These are phyloP conservation scores for Neocucurbitaria cava DNA, from an alignment of 2,329 filamentous ascomycete species.

Conservation along the genomic window DNA sequence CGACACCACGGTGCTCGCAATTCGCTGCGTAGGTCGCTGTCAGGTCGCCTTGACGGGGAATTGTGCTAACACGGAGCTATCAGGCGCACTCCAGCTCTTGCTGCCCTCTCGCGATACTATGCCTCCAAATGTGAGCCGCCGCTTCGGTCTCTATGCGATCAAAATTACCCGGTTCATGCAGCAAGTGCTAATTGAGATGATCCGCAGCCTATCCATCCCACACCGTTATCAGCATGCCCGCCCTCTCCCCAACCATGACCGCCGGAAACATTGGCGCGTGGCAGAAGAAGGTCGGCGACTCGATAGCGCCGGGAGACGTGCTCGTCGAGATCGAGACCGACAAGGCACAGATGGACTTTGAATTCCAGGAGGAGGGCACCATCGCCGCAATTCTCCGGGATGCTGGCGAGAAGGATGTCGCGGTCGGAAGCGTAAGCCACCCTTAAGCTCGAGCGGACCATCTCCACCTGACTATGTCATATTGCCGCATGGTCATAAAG, in stretches of 20 bases:
- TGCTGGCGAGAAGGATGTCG: constrained; percentile 88
- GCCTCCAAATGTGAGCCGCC: constrained; percentile 68
- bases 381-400: constrained; percentile 94
- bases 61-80: constrained; percentile 35
- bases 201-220: constrained; percentile 88
- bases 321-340: constrained; percentile 99
- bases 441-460: neutral
- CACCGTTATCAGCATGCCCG: constrained; percentile 96
- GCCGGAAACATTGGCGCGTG: constrained; percentile 94
- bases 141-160: neutral
- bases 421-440: constrained; percentile 83
- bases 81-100: constrained; percentile 59
- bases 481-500: neutral
- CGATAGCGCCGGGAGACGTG: constrained; percentile 88
- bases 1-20: constrained; percentile 46
- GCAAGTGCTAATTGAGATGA: constrained; percentile 38
- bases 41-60: neutral
- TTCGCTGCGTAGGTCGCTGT: constrained; percentile 40
- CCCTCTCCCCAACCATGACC: constrained; percentile 97
- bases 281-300: constrained; percentile 96
- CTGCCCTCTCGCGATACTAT: constrained; percentile 70
- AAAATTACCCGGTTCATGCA: constrained; percentile 3
- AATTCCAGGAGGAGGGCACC: constrained; percentile 97
- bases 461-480: neutral
- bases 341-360: constrained; percentile 99